A percentile compares a stretch with the other conserved stretches of the same genome.
These are phyloP conservation scores for Acorus calamus DNA, from an alignment of 106 monocot genomes.

Conservation along the genomic window DNA sequence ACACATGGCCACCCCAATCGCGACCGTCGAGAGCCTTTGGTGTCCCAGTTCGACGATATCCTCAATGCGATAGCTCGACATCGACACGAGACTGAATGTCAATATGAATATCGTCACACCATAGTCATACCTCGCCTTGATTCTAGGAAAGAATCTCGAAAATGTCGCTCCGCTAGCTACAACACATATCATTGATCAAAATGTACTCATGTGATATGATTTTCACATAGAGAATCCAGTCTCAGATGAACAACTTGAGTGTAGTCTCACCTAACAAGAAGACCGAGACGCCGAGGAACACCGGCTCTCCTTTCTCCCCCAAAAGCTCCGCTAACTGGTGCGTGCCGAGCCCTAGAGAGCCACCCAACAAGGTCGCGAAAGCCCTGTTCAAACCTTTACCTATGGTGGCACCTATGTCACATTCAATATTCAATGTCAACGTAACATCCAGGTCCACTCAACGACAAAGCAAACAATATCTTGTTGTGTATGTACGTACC, in stretches of 20 bases:
- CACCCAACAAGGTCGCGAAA: conserved; percentile 41
- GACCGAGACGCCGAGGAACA: conserved; percentile 46
- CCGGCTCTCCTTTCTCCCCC: conserved; percentile 44
- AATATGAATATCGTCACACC: conserved; percentile 69
- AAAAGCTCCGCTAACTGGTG: conserved; percentile 31
- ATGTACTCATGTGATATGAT: too few relatives aligned
- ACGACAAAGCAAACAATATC: background rate
- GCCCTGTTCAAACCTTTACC: conserved; percentile 51
- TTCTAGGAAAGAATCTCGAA: conserved; percentile 53
- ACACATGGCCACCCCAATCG: conserved; percentile 44
- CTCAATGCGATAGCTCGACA: conserved; percentile 61
- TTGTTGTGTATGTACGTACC: conserved; percentile 15
- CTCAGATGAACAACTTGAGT: too few relatives aligned
- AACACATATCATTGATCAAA: background rate
- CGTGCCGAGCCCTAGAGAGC: conserved; percentile 42
- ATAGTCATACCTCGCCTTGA: conserved; percentile 73
- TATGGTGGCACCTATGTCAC: conserved; percentile 37
- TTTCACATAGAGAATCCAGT: too few relatives aligned
- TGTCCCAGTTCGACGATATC: conserved; percentile 40
- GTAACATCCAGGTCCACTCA: background rate
- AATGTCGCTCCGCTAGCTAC: conserved; percentile 44
- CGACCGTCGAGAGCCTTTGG: conserved; percentile 50
- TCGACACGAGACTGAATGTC: conserved; percentile 63
- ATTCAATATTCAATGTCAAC: background rate
- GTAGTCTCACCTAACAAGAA: conserved; percentile 31